A percentile compares a stretch with the other conserved stretches of the same genome.
Conservation (phyloP, 2,329 filamentous ascomycete genomes). For the Diaporthe sp. region DNA sequence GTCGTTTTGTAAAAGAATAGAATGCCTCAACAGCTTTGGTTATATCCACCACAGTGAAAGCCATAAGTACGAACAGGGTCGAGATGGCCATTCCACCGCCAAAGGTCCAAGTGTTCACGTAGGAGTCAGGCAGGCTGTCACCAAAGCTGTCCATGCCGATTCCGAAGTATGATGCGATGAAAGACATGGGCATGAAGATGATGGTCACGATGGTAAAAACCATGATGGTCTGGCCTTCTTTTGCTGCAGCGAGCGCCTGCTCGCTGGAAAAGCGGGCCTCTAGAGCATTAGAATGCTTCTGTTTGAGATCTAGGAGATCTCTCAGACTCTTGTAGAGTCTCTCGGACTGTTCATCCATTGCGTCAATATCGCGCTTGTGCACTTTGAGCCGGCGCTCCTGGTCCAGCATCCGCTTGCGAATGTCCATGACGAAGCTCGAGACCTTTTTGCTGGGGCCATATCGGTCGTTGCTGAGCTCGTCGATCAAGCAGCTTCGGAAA, state of each 20-base stretch:
- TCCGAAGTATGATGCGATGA: conserved; percentile 59
- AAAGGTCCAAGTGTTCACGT: conserved; percentile 49
- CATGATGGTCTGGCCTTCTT: conserved; percentile 60
- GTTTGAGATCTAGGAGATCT: conserved; percentile 75
- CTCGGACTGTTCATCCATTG: conserved; percentile 74
- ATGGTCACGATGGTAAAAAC: conserved; percentile 62
- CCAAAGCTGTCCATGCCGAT: conserved; percentile 63
- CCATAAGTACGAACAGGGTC: conserved; percentile 53
- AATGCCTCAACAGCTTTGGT: conserved; percentile 41
- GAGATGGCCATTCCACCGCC: conserved; percentile 56
- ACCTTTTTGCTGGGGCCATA: conserved; percentile 48
- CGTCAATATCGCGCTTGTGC: conserved; percentile 70
- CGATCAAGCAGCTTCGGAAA: conserved; percentile 59
- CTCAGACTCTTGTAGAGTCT: conserved; percentile 72
- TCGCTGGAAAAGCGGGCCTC: conserved; percentile 74
- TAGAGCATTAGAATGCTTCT: conserved; percentile 77
- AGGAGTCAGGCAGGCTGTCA: conserved; percentile 44
- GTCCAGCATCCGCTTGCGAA: conserved; percentile 68
- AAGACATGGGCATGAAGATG: conserved; percentile 59
- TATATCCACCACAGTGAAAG: conserved; percentile 54
- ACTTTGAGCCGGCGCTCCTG: conserved; percentile 70
- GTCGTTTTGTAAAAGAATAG: conserved; percentile 35
- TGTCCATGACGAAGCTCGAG: conserved; percentile 41
- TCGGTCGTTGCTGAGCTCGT: conserved; percentile 49
- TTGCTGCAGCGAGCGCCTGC: conserved; percentile 71